Evolutionary conservation across 495 filamentous ascomycete genomes (phyloP).

Genomic region (Cercophora scortea): DNA sequence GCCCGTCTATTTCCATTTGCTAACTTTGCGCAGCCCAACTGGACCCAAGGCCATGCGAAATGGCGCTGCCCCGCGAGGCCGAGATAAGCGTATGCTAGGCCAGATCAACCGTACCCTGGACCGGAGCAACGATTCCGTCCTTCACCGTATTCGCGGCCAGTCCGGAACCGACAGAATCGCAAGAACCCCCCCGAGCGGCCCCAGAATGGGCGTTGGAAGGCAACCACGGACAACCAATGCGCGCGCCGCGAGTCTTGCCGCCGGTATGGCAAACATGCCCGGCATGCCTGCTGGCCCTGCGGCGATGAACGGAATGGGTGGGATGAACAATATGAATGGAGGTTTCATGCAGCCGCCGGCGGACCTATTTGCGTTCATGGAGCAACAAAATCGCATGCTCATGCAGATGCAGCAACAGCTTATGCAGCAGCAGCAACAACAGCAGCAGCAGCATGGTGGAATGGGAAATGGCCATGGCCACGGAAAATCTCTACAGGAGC

Average conservation of each 20-base stretch:
- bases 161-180: slow-evolving; percentile 66
- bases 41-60: slow-evolving; percentile 94
- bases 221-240: slow-evolving; percentile 42
- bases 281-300: slow-evolving; percentile 23
- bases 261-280: slow-evolving; percentile 30
- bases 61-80: slow-evolving; percentile 40
- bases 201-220: slow-evolving; percentile 48
- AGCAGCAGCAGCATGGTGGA: slow-evolving; percentile 32
- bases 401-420: slow-evolving; percentile 55
- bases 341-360: slow-evolving; percentile 46
- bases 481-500: slow-evolving; percentile 71
- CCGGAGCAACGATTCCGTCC: slow-evolving; percentile 57
- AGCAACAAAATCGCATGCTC: slow-evolving; percentile 88
- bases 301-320: slow-evolving; percentile 25
- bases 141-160: slow-evolving; percentile 74
- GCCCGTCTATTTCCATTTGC: slow-evolving; percentile 2
- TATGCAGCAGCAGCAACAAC: slow-evolving; percentile 47
- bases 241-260: slow-evolving; percentile 34
- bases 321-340: slow-evolving; percentile 34
- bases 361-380: slow-evolving; percentile 74
- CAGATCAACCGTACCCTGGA: slow-evolving; percentile 86
- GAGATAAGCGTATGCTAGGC: slow-evolving; percentile 73
- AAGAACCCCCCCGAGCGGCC: slow-evolving; percentile 67
- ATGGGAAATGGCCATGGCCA: slow-evolving; percentile 19
- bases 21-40: slow-evolving; percentile 61